These are phyloP conservation scores for Apiospora malaysiana DNA, from an alignment of 2,329 filamentous ascomycete species.

Conservation along the genomic window DNA sequence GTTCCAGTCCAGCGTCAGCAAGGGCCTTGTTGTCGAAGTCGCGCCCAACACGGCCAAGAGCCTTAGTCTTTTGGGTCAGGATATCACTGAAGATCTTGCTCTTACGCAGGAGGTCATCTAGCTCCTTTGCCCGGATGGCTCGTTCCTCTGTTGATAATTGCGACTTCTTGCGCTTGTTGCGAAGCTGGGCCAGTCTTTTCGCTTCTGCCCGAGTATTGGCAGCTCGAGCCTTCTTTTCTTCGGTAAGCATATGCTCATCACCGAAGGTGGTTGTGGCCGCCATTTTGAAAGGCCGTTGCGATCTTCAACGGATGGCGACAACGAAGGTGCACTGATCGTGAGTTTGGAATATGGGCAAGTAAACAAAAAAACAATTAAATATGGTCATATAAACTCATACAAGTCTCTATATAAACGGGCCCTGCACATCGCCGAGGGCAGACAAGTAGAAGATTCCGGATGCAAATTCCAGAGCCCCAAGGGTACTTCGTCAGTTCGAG, in stretches of 20 bases:
- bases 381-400: too few species aligned
- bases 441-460: not conserved
- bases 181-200: constrained; percentile 45
- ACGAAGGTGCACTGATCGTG: constrained; percentile 30
- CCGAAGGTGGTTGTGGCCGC: constrained; percentile 33
- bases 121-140: constrained; percentile 62
- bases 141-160: constrained; percentile 58
- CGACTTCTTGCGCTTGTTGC: constrained; percentile 51
- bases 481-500: not conserved
- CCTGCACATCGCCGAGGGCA: not conserved
- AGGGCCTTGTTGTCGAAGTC: constrained; percentile 64
- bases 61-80: constrained; percentile 67
- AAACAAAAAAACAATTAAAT: not conserved
- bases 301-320: constrained; percentile 26
- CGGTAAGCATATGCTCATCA: constrained; percentile 42
- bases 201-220: constrained; percentile 56
- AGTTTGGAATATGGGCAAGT: not conserved
- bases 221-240: constrained; percentile 52
- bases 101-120: constrained; percentile 64
- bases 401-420: not conserved
- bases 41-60: constrained; percentile 65
- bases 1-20: constrained; percentile 71
- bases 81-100: constrained; percentile 68
- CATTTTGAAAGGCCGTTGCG: constrained; percentile 31
- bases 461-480: not conserved